Evolutionary conservation across 2,329 filamentous ascomycete genomes (phyloP), one percentile per base, ranked within the genome.

Genomic region (Hypomyces rosellus): DNA sequence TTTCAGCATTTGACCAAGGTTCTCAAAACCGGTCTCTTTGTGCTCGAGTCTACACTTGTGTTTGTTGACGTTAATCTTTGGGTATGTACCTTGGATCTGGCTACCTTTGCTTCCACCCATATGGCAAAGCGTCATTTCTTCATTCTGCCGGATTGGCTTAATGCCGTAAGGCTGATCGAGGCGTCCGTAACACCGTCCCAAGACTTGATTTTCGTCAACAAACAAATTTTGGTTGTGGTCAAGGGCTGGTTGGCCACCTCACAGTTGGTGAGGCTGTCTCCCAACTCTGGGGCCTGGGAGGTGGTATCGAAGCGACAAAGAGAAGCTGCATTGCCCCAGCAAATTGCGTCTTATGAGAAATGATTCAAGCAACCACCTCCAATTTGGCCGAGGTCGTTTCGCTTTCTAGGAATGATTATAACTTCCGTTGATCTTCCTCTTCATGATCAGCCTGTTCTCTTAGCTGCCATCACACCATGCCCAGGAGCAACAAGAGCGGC

Each of bases 91-190:
- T 16, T 50, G 13, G 34, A 50, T 20, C 48, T 50, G 5, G 14
- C 15, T 38, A 40, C 38, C 4, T 34, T 51, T 16, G 34, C 48
- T 6, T 39, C 40, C 16, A 45, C 48, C 13, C 30, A 20, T 15
- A 16, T 45, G 16, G 48, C 48, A 13, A 45, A 34, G 25, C 48
- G 48, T 5, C 42, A 50, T 16, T 50, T 50, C 22, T 50, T 50
- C 34, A 16, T 50, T 16, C 30, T 50, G 22, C 48, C 48, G 9
- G 41, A 50, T 33, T 50, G 48, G 48, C 45, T 40, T 4, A 39
- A 38, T 15, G 25, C 48, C 8, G 18, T 38, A 9, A 42, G 48
- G 9, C n/a, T 18, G n/a, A 13, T 33, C 15, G 13, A n/a, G 34
- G 48, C 42, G 11, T 30, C 33, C 13, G 13, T 50, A 41, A 39